Conservation (phyloP, 2,329 filamentous ascomycete genomes). For the Curvularia sp. region DNA sequence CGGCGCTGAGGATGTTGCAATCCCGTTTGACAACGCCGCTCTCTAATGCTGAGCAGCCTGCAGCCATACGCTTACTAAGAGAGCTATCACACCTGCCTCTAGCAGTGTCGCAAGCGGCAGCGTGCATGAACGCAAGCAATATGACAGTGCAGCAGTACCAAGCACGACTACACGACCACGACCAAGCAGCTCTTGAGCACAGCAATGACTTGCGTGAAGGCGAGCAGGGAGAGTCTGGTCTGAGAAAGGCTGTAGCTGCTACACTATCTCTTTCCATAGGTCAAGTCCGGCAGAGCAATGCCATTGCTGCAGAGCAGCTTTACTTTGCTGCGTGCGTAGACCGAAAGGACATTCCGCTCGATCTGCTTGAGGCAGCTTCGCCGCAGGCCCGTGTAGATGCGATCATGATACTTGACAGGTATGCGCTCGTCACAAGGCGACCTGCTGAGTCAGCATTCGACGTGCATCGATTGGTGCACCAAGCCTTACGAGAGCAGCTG, state of each 20-base stretch:
- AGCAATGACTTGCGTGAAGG: background rate
- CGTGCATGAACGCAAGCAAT: no score
- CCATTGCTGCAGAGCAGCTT: constrained; percentile 48
- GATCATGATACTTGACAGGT: constrained; percentile 20
- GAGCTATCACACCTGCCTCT: constrained; percentile 18
- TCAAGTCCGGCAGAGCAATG: constrained; percentile 22
- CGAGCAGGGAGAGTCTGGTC: background rate
- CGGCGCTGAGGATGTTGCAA: background rate
- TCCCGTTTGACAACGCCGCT: constrained; percentile 6
- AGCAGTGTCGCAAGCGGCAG: no score
- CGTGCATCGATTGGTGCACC: constrained; percentile 23
- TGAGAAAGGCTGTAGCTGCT: no score
- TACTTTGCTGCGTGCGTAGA: constrained; percentile 52
- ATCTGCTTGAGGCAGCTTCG: constrained; percentile 26
- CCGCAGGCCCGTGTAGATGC: no score
- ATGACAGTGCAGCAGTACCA: background rate
- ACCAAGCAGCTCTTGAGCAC: background rate
- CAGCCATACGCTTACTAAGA: constrained; percentile 14
- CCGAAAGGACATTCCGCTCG: constrained; percentile 28
- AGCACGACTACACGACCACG: background rate
- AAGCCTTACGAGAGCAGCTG: constrained; percentile 16
- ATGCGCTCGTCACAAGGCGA: constrained; percentile 19
- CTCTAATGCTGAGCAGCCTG: constrained; percentile 10
- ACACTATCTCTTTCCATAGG: background rate
- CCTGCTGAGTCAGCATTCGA: constrained; percentile 18